Conservation (phyloP, 805 yeast species). For the Yarrowia alimentaria region DNA sequence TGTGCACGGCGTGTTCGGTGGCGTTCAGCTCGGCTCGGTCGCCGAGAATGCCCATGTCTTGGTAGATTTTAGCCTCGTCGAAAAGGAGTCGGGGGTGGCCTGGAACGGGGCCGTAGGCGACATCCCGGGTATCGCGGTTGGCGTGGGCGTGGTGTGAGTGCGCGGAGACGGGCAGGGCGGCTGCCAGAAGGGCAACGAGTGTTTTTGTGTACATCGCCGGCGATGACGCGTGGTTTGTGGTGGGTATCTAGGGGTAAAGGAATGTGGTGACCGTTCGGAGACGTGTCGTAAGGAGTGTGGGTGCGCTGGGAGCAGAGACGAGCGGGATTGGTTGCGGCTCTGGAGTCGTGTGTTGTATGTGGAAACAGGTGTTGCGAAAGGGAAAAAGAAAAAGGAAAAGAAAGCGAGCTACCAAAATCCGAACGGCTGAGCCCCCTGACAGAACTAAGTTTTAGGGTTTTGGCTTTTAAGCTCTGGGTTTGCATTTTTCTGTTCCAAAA, state of each 20-base stretch:
- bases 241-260: slow-evolving; percentile 2
- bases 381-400: too few species aligned
- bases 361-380: too few species aligned
- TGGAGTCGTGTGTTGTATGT: too few species aligned
- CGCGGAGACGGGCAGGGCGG: slow-evolving; percentile 4
- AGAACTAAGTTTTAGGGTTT: too few species aligned
- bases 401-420: too few species aligned
- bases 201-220: slow-evolving; percentile 19
- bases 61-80: slow-evolving; percentile 10
- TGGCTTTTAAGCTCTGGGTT: too few species aligned
- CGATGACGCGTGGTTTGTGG: slow-evolving; percentile 16
- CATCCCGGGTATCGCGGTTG: slow-evolving; percentile 2
- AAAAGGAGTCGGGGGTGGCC: slow-evolving; percentile 22
- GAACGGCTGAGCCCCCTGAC: too few species aligned
- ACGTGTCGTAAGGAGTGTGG: slow-evolving; percentile 8
- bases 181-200: slow-evolving; percentile 16
- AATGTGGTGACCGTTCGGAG: slow-evolving; percentile 3
- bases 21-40: slow-evolving; percentile 8
- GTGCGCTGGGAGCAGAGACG: slow-evolving; percentile 6
- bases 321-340: not conserved
- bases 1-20: slow-evolving; percentile 6
- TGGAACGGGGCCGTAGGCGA: not conserved
- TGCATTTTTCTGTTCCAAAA: too few species aligned
- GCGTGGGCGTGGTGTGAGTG: slow-evolving; percentile 25
- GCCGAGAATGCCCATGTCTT: slow-evolving; percentile 18